These are phyloP conservation scores for Boletus fagicola DNA, from an alignment of 768 basidiomycete species.

Conservation along the genomic window DNA sequence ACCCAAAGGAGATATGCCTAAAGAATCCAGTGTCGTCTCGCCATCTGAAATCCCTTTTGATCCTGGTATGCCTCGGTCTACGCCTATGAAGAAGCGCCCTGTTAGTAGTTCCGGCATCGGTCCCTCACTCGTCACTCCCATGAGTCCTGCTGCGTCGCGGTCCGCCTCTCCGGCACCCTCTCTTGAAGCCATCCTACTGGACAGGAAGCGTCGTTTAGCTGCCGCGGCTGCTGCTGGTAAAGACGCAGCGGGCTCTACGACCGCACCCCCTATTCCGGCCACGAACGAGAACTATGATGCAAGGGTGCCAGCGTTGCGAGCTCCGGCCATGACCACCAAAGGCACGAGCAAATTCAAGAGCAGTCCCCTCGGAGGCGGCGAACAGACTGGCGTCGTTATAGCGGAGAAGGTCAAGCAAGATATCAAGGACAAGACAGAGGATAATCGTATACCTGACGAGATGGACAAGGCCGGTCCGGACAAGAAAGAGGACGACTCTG, in stretches of 20 bases:
- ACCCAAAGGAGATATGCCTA: neutral
- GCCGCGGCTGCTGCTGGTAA: slow-evolving; percentile 23
- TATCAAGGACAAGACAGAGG: slow-evolving; percentile 22
- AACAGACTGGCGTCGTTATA: slow-evolving; percentile 43
- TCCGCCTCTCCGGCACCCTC: slow-evolving; percentile 52
- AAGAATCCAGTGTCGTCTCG: neutral
- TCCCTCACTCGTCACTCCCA: slow-evolving; percentile 14
- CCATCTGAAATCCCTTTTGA: neutral
- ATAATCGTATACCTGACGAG: slow-evolving; percentile 36
- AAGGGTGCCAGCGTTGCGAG: slow-evolving; percentile 11
- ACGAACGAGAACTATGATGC: slow-evolving; percentile 20
- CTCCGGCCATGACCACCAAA: slow-evolving; percentile 33
- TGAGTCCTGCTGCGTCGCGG: slow-evolving; percentile 26
- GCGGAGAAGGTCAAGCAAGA: slow-evolving; percentile 48
- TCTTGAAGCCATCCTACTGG: slow-evolving; percentile 64
- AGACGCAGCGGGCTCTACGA: slow-evolving; percentile 6
- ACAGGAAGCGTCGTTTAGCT: slow-evolving; percentile 57
- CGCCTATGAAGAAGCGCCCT: slow-evolving; percentile 15
- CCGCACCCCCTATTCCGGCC: slow-evolving; percentile 2
- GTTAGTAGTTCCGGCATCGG: slow-evolving; percentile 14
- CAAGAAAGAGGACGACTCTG: slow-evolving; percentile 33
- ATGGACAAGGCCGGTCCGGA: slow-evolving; percentile 36
- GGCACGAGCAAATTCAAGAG: slow-evolving; percentile 68
- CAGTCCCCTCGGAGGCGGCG: slow-evolving; percentile 56
- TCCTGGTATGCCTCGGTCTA: neutral